A percentile compares a stretch with the other conserved stretches of the same genome.
Evolutionary conservation across 2,329 filamentous ascomycete genomes (phyloP).

Genomic region (Fusarium kyushuense): DNA sequence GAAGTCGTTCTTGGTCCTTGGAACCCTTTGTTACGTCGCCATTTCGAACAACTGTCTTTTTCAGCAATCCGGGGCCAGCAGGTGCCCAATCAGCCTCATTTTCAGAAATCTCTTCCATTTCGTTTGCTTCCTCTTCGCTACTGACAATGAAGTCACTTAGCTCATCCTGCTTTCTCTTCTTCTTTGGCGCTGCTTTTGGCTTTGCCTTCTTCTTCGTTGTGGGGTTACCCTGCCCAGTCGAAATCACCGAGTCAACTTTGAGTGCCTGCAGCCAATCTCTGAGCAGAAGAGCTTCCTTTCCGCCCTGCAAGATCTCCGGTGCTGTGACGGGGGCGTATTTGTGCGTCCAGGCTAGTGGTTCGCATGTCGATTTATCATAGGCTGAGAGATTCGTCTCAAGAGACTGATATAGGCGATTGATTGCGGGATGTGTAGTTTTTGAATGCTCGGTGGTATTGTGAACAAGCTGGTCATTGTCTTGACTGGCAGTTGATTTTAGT

Average conservation of each 20-base stretch:
- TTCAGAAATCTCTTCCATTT: constrained; percentile 76
- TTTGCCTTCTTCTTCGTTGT: constrained; percentile 48
- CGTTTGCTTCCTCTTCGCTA: constrained; percentile 78
- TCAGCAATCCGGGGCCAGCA: constrained; percentile 54
- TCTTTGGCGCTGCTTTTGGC: constrained; percentile 57
- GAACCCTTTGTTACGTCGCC: constrained; percentile 53
- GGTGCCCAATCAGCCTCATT: constrained; percentile 64
- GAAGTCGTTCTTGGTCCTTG: constrained; percentile 63
- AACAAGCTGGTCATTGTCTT: constrained; percentile 46
- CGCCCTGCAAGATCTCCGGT: constrained; percentile 79
- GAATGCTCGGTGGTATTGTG: constrained; percentile 52
- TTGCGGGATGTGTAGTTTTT: constrained; percentile 64
- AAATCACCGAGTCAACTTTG: constrained; percentile 81
- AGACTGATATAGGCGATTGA: constrained; percentile 69
- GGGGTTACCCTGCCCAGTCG: constrained; percentile 58
- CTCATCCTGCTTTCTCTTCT: constrained; percentile 78
- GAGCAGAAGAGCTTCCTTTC: constrained; percentile 76
- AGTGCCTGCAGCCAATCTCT: constrained; percentile 85
- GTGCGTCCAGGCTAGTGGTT: constrained; percentile 78
- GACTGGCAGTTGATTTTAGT: constrained; percentile 1
- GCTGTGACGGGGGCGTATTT: constrained; percentile 84
- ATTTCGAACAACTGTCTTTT: constrained; percentile 67
- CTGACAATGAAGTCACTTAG: constrained; percentile 84
- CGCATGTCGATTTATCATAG: constrained; percentile 83
- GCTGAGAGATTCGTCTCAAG: constrained; percentile 76